Evolutionary conservation across 352 stramenopile genomes (phyloP).

Genomic region (Phytophthora foliorum): DNA sequence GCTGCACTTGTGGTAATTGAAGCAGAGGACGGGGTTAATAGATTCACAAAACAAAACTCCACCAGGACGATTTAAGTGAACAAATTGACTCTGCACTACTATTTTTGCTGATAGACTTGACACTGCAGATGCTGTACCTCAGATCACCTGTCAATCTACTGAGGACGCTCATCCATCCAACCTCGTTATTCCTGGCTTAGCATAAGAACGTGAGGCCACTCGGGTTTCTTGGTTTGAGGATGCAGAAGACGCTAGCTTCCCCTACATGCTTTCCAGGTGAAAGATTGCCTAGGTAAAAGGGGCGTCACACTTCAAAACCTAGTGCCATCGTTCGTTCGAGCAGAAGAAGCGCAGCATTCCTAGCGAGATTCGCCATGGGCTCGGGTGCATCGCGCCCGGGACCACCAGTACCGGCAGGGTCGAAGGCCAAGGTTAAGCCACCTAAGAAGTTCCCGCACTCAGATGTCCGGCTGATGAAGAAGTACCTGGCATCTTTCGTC

Average conservation of each 20-base stretch:
- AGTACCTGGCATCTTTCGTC: conserved; percentile 51
- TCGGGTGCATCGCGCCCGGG: conserved; percentile 16
- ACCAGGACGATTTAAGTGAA: no score
- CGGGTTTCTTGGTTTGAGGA: conserved; percentile 10
- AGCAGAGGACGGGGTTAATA: no score
- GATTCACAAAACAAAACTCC: no score
- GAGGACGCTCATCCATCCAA: not conserved
- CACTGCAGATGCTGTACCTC: no score
- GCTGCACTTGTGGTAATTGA: no score
- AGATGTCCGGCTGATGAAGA: conserved; percentile 50
- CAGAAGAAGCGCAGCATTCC: conserved; percentile 14
- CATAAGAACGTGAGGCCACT: conserved; percentile 30
- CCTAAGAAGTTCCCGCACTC: conserved; percentile 40
- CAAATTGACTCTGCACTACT: not conserved
- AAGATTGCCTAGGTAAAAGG: not conserved
- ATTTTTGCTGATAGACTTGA: no score
- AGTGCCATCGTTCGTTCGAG: conserved; percentile 8
- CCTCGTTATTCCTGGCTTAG: conserved; percentile 15
- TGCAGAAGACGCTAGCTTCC: conserved; percentile 6
- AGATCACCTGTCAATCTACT: not conserved
- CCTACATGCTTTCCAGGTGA: conserved; percentile 6
- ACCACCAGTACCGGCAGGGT: not conserved
- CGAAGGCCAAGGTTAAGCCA: conserved; percentile 18
- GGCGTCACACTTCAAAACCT: conserved; percentile 20
- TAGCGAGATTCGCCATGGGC: conserved; percentile 27